Evolutionary conservation across 352 stramenopile genomes (phyloP).

Genomic region (Globisporangium nodosum): DNA sequence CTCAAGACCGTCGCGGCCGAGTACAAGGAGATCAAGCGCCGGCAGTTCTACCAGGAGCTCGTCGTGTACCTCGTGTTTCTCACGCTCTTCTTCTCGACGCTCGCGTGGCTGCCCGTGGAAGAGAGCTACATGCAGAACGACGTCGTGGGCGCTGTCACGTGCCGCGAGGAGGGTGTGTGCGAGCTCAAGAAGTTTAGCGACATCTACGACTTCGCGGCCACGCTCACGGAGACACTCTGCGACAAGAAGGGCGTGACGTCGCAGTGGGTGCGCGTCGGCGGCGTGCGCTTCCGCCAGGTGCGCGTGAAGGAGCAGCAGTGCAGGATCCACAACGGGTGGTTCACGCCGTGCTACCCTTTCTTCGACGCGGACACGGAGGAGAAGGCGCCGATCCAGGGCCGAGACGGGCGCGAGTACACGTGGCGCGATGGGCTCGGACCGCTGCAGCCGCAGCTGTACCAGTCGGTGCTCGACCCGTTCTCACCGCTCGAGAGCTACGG

Average conservation of each 20-base stretch:
- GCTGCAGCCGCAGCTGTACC: constrained; percentile 49
- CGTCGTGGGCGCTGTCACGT: constrained; percentile 71
- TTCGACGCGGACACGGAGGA: constrained; percentile 50
- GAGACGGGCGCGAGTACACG: constrained; percentile 39
- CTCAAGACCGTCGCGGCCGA: constrained; percentile 64
- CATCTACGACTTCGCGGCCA: constrained; percentile 71
- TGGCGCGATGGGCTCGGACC: constrained; percentile 64
- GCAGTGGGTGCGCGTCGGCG: constrained; percentile 74
- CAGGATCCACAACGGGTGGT: constrained; percentile 51
- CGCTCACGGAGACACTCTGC: constrained; percentile 51
- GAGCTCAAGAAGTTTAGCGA: constrained; percentile 70
- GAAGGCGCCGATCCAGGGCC: constrained; percentile 38
- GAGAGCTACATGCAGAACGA: constrained; percentile 85
- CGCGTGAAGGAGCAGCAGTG: constrained; percentile 75
- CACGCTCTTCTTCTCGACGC: constrained; percentile 67
- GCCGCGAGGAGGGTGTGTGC: constrained; percentile 73
- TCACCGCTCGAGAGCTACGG: constrained; percentile 46
- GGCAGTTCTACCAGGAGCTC: constrained; percentile 86
- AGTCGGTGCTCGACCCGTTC: constrained; percentile 45
- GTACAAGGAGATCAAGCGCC: constrained; percentile 86
- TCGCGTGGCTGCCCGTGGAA: constrained; percentile 74
- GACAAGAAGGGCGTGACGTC: constrained; percentile 40
- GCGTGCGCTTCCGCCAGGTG: constrained; percentile 78
- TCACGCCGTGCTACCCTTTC: constrained; percentile 67
- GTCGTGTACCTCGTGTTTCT: constrained; percentile 83